phyloP scores from a whole-genome alignment of 805 yeast genomes.

The Ogataea allantospora region DNA sequence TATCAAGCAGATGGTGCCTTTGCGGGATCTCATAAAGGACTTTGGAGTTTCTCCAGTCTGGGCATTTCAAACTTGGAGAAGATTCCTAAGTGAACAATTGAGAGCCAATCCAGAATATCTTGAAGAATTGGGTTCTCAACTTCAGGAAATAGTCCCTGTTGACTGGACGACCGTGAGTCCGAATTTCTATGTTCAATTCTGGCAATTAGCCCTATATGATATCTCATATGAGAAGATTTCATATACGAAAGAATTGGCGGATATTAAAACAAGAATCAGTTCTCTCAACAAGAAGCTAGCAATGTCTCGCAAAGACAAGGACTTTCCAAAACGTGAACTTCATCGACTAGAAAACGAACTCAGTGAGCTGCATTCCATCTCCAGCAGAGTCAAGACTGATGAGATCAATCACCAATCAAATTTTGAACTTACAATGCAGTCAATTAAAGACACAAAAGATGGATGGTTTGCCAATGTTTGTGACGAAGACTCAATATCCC shows the following conservation, averaged over 20 bases:
- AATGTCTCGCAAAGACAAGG: constrained; percentile 30
- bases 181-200: constrained; percentile 58
- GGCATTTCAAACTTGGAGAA: constrained; percentile 81
- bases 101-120: constrained; percentile 12
- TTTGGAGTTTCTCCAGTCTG: constrained; percentile 54
- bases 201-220: constrained; percentile 74
- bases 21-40: constrained; percentile 39
- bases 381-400: constrained; percentile 38
- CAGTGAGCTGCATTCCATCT: constrained; percentile 27
- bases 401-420: constrained; percentile 45
- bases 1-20: constrained; percentile 36
- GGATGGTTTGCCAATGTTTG: constrained; percentile 39
- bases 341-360: constrained; percentile 30
- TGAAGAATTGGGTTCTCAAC: constrained; percentile 13
- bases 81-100: constrained; percentile 31
- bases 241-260: constrained; percentile 49
- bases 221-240: constrained; percentile 50
- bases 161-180: constrained; percentile 33
- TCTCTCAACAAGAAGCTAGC: constrained; percentile 38
- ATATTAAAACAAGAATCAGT: constrained; percentile 36
- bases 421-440: constrained; percentile 29
- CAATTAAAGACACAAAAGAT: constrained; percentile 30
- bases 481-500: constrained; percentile 15
- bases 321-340: constrained; percentile 21
- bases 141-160: constrained; percentile 16